phyloP scores from a whole-genome alignment of 169 alveolate species.

The Plasmodium chabaudi region DNA sequence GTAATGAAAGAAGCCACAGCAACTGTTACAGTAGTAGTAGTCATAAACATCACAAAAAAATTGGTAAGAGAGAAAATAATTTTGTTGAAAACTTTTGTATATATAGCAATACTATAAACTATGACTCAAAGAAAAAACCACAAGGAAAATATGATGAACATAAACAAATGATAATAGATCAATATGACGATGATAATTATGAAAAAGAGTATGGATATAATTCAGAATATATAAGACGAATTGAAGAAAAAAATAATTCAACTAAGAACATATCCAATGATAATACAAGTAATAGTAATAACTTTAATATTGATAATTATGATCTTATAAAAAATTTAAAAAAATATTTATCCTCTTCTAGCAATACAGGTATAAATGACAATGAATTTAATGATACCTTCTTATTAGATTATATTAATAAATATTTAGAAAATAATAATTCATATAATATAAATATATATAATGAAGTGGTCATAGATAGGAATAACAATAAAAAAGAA shows the following conservation, averaged over 20 bases:
- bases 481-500: background rate
- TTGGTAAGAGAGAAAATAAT: background rate
- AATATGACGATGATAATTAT: conserved; percentile 27
- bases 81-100: conserved; percentile 25
- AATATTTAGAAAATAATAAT: conserved; percentile 39
- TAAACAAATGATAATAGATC: background rate
- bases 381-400: conserved; percentile 25
- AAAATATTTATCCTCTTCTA: conserved; percentile 41
- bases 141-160: background rate
- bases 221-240: conserved; percentile 26
- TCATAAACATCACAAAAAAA: background rate
- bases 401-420: conserved; percentile 39
- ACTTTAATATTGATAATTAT: conserved; percentile 12
- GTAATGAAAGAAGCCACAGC: background rate
- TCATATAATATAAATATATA: conserved; percentile 24
- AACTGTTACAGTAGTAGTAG: too few relatives aligned
- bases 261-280: conserved; percentile 22
- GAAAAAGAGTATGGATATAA: conserved; percentile 25
- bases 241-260: conserved; percentile 50
- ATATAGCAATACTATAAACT: conserved; percentile 24
- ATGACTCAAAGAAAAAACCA: background rate
- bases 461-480: conserved; percentile 37
- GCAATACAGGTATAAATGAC: conserved; percentile 7
- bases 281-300: conserved; percentile 9
- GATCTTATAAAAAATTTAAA: conserved; percentile 31